Percentiles rank a stretch among this genome's conserved stretches.
These are phyloP conservation scores for Sequoia sempervirens DNA, from an alignment of 75 land plant species.

Conservation along the genomic window DNA sequence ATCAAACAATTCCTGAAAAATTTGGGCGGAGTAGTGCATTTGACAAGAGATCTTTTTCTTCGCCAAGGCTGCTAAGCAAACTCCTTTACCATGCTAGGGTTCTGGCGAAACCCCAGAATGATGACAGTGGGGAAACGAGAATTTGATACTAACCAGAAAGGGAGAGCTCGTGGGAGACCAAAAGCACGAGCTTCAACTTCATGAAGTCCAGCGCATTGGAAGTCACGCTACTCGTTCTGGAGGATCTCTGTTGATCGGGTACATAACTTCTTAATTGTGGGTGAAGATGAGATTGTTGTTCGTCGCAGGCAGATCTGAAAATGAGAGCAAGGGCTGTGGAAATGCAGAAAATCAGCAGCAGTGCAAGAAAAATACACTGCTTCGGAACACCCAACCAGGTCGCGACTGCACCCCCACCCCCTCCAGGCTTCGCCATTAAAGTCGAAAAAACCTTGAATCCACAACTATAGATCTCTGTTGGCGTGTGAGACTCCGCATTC, in stretches of 20 bases:
- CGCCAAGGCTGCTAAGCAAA: neutral
- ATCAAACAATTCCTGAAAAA: neutral
- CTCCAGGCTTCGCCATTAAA: slow-evolving; percentile 2
- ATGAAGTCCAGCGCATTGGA: slow-evolving; percentile 62
- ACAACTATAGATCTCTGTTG: no score
- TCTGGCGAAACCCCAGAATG: neutral
- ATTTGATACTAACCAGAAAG: slow-evolving; percentile 55
- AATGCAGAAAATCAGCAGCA: slow-evolving; percentile 18
- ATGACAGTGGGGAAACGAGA: neutral
- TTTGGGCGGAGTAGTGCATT: neutral
- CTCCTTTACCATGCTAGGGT: no score
- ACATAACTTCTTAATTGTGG: neutral
- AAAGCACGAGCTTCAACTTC: slow-evolving; percentile 69
- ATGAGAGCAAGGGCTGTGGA: slow-evolving; percentile 14
- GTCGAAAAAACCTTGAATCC: no score
- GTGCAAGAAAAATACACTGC: slow-evolving; percentile 13
- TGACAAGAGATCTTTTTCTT: neutral
- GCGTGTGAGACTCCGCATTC: no score
- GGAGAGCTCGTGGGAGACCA: slow-evolving; percentile 92
- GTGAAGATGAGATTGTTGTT: neutral
- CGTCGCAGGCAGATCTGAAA: slow-evolving; percentile 15
- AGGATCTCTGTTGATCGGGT: neutral
- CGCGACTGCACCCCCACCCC: neutral
- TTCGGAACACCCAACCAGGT: neutral
- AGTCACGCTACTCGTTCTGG: neutral